Evolutionary conservation across 805 yeast species (phyloP).

Genomic region (Candida loeiensis): DNA sequence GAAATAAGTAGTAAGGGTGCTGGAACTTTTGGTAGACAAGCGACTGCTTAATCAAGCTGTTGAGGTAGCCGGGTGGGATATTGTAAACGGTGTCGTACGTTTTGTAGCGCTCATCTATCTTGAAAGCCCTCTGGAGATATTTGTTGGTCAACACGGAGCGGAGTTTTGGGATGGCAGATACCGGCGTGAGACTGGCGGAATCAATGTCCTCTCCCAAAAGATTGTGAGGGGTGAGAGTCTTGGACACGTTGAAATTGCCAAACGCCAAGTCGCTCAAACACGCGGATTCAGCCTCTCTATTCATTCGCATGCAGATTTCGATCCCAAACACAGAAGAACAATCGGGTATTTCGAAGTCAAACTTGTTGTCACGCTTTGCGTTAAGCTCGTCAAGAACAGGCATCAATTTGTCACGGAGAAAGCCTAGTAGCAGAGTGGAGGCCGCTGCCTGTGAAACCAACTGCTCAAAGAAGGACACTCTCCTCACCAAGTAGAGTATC

Average conservation of each 20-base stretch:
- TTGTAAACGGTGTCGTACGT: slow-evolving; percentile 10
- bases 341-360: slow-evolving; percentile 7
- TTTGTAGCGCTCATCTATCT: slow-evolving; percentile 3
- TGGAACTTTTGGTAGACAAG: slow-evolving; percentile 20
- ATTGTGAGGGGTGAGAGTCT: not conserved
- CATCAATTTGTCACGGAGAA: slow-evolving; percentile 22
- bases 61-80: slow-evolving; percentile 22
- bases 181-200: not conserved
- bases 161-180: not conserved
- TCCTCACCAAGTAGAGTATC: slow-evolving; percentile 24
- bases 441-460: slow-evolving; percentile 1
- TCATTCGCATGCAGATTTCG: slow-evolving; percentile 15
- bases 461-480: slow-evolving; percentile 21
- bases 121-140: slow-evolving; percentile 7
- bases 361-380: slow-evolving; percentile 7
- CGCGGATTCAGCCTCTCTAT: slow-evolving; percentile 24
- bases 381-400: slow-evolving; percentile 25
- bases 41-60: slow-evolving; percentile 22
- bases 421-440: slow-evolving; percentile 15
- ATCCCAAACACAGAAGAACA: slow-evolving; percentile 13
- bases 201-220: not conserved
- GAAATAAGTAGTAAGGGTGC: slow-evolving; percentile 28
- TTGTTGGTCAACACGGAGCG: slow-evolving; percentile 1
- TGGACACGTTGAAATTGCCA: not conserved
- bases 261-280: slow-evolving; percentile 1